A percentile compares a stretch with the other conserved stretches of the same genome.
Conservation (phyloP, 108 stramenopile genomes). For the Fragilaria crotonensis region DNA sequence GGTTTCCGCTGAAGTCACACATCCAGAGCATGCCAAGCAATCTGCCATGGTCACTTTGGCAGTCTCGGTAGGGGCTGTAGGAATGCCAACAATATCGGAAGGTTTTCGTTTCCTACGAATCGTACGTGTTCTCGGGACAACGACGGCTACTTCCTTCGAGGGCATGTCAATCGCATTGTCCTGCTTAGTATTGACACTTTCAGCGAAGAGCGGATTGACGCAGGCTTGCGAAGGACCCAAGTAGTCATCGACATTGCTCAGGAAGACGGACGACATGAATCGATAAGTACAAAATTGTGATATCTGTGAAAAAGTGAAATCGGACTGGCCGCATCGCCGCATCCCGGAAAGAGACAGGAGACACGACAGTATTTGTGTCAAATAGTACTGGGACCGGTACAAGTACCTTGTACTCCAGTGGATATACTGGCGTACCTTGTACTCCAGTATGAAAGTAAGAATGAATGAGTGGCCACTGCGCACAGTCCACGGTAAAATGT, state of each 20-base stretch:
- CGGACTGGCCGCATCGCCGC: no score
- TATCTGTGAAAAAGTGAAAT: no score
- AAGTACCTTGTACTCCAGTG: no score
- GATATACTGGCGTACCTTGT: no score
- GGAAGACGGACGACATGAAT: conserved; percentile 48
- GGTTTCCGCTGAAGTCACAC: conserved; percentile 98
- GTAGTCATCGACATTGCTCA: conserved; percentile 84
- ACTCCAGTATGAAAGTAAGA: no score
- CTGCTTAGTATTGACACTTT: conserved; percentile 13
- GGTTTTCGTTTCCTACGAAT: conserved; percentile 1
- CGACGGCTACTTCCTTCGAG: not conserved
- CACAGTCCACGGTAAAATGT: no score
- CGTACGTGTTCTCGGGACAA: no score
- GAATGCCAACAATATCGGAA: conserved; percentile 1
- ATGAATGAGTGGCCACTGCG: no score
- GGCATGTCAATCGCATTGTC: not conserved
- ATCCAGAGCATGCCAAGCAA: conserved; percentile 98
- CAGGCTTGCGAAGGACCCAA: conserved; percentile 84
- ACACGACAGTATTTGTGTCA: no score
- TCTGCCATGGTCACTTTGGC: conserved; percentile 89
- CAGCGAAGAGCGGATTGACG: conserved; percentile 78
- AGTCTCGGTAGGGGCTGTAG: conserved; percentile 19
- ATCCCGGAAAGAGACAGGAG: no score
- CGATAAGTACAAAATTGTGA: no score
- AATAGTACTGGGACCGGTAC: no score